Conservation (phyloP, 1,139 yeast genomes). For the Scheffersomyces titani region DNA sequence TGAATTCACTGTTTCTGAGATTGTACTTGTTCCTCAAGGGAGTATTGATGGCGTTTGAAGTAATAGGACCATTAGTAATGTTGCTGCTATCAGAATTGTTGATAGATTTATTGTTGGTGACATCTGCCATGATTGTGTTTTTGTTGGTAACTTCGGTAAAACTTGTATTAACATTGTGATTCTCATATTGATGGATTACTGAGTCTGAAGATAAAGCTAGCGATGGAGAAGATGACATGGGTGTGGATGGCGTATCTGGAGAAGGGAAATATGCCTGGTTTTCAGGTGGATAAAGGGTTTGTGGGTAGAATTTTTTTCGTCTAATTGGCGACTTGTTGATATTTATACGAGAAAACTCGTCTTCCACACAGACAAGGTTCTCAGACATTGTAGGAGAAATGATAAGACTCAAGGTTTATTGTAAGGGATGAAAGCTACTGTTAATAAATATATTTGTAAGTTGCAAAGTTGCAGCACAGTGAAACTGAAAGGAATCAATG, state of each 20-base stretch:
- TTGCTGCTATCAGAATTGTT: neutral
- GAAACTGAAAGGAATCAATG: neutral
- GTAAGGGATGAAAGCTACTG: neutral
- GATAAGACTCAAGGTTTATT: neutral
- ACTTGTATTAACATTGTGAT: neutral
- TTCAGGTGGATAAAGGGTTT: slow-evolving; percentile 18
- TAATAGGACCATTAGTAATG: neutral
- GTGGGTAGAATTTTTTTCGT: slow-evolving; percentile 24
- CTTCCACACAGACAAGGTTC: slow-evolving; percentile 17
- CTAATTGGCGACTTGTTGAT: slow-evolving; percentile 22
- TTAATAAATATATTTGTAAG: neutral
- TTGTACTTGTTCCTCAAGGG: neutral
- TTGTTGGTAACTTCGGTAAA: neutral
- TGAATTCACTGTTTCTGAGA: neutral
- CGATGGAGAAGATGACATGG: slow-evolving; percentile 8
- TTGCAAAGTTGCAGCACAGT: neutral
- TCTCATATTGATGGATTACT: neutral
- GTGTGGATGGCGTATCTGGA: slow-evolving; percentile 3
- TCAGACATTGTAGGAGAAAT: slow-evolving; percentile 2
- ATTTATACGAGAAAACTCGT: slow-evolving; percentile 29
- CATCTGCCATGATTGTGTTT: neutral
- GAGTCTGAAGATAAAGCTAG: slow-evolving; percentile 6
- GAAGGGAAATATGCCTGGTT: slow-evolving; percentile 5
- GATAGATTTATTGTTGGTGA: neutral
- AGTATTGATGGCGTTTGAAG: neutral